phyloP scores from a whole-genome alignment of 345 rosid species.

The Eucalyptus viminalis region DNA sequence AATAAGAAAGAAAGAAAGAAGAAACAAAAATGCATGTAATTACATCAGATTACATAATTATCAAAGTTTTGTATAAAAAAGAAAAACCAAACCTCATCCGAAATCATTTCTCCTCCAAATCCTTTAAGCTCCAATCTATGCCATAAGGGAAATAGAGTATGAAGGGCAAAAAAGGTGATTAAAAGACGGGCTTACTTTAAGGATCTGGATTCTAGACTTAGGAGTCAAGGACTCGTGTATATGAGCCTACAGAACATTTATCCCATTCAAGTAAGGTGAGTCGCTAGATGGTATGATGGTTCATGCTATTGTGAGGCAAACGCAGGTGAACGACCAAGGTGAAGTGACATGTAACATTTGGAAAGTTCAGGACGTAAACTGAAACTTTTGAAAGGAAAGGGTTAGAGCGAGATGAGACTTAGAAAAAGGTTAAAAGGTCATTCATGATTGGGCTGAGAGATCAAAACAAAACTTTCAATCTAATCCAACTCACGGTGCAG shows the following conservation, averaged over 20 bases:
- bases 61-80: not conserved
- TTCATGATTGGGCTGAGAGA: not conserved
- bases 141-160: not conserved
- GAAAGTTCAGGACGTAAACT: not conserved
- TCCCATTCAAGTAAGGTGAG: not conserved
- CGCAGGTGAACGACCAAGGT: not conserved
- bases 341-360: not conserved
- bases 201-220: not conserved
- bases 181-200: not conserved
- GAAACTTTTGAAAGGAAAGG: not conserved
- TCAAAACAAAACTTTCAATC: not conserved
- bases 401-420: not conserved
- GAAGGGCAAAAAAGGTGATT: not conserved
- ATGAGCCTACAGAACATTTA: not conserved
- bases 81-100: not conserved
- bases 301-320: not conserved
- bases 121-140: not conserved
- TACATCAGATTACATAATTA: not conserved
- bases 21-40: not conserved
- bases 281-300: not conserved
- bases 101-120: not conserved
- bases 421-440: not conserved
- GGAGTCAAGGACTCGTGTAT: not conserved
- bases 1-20: not conserved
- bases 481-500: constrained; percentile 14